phyloP scores from a whole-genome alignment of 2,329 filamentous ascomycete genomes.

The Beauveria rudraprayagi region DNA sequence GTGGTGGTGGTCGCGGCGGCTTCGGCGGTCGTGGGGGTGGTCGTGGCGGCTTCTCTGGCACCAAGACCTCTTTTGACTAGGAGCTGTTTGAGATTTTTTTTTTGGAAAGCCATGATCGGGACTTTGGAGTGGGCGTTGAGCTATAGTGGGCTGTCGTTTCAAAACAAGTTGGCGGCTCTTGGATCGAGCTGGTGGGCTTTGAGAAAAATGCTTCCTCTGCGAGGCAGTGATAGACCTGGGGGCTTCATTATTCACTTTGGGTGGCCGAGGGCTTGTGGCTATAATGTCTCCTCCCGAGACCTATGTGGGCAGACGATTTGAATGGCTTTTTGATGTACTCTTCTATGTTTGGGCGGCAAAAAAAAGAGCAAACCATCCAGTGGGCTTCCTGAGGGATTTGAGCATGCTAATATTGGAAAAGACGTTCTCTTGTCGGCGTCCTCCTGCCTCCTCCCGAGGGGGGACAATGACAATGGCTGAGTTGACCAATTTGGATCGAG shows the following conservation, averaged over 20 bases:
- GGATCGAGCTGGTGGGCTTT: slow-evolving; percentile 41
- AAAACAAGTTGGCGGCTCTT: slow-evolving; percentile 31
- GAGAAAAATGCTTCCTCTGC: slow-evolving; percentile 36
- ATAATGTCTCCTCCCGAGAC: slow-evolving; percentile 19
- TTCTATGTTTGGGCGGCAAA: slow-evolving; percentile 8
- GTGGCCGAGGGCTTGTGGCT: slow-evolving; percentile 32
- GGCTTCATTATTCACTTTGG: slow-evolving; percentile 35
- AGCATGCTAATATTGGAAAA: slow-evolving; percentile 24
- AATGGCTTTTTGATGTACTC: slow-evolving; percentile 17
- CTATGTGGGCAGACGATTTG: slow-evolving; percentile 16
- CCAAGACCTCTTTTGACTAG: slow-evolving; percentile 65
- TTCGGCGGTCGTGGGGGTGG: slow-evolving; percentile 41
- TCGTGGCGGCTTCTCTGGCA: slow-evolving; percentile 51
- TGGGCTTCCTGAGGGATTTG: slow-evolving; percentile 35
- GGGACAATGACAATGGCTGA: slow-evolving; percentile 15
- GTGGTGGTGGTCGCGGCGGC: slow-evolving; percentile 44
- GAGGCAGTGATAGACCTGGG: slow-evolving; percentile 45
- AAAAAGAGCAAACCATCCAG: slow-evolving; percentile 17
- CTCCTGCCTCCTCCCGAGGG: slow-evolving; percentile 3
- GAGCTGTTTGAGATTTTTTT: slow-evolving; percentile 18
- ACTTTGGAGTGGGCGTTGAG: slow-evolving; percentile 36
- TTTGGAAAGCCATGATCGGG: slow-evolving; percentile 36
- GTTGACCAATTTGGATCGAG: slow-evolving; percentile 26
- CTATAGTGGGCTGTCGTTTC: slow-evolving; percentile 51
- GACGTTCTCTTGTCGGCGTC: slow-evolving; percentile 15